phyloP scores from a whole-genome alignment of 495 filamentous ascomycete genomes.

The Collariella sp. region DNA sequence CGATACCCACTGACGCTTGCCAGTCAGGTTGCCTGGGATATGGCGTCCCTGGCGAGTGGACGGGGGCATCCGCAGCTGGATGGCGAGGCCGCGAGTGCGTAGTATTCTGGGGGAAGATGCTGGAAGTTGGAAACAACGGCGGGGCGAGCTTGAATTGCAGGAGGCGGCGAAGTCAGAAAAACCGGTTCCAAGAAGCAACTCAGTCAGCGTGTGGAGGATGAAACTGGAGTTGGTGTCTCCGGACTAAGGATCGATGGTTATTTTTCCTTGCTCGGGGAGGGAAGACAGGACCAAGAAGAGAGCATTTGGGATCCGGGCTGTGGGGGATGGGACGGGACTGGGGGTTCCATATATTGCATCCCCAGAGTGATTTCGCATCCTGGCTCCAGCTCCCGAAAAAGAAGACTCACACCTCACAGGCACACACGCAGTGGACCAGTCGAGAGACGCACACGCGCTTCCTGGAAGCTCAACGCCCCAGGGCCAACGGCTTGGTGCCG shows the following conservation, averaged over 20 bases:
- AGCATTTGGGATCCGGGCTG: conserved; percentile 1
- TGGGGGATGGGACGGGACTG: conserved; percentile 9
- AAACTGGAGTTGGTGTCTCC: conserved; percentile 1
- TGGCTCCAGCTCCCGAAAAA: conserved; percentile 2
- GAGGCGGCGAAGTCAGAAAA: neutral
- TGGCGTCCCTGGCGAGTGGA: conserved; percentile 5
- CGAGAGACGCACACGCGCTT: no score
- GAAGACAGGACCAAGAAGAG: neutral
- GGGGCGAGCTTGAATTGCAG: neutral
- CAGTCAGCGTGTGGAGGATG: neutral
- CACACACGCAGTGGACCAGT: no score
- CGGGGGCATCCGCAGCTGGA: conserved; percentile 9
- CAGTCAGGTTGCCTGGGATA: conserved; percentile 2
- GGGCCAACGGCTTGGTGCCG: conserved; percentile 8
- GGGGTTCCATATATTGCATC: conserved; percentile 15
- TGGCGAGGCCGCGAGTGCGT: neutral
- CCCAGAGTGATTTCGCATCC: conserved; percentile 9
- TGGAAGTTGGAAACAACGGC: neutral
- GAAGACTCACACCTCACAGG: no score
- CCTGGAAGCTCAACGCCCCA: neutral
- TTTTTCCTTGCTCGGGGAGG: neutral
- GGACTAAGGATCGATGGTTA: neutral
- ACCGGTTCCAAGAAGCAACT: neutral
- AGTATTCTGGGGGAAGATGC: neutral
- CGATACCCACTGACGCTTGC: conserved; percentile 3